These are phyloP conservation scores for Scedosporium aurantiacum DNA, from an alignment of 2,329 filamentous ascomycete genomes.

Conservation along the genomic window DNA sequence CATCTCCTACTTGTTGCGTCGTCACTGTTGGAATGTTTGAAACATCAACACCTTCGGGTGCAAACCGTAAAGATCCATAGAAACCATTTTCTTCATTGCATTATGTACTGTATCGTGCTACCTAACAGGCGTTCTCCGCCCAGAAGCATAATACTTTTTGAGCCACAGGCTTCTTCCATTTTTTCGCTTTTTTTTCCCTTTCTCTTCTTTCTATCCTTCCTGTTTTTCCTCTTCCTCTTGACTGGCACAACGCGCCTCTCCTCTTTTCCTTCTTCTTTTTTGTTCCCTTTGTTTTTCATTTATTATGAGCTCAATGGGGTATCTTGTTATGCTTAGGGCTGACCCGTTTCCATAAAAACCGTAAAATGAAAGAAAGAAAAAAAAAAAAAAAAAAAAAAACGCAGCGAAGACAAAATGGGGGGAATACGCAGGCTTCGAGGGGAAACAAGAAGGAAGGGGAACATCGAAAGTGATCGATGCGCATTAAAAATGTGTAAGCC, in stretches of 20 bases:
- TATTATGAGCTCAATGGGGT: no score
- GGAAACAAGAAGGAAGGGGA: background rate
- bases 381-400: no score
- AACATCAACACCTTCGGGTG: no score
- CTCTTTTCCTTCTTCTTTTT: conserved; percentile 10
- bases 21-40: no score
- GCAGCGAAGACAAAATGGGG: no score
- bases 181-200: conserved; percentile 8
- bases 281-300: background rate
- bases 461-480: background rate
- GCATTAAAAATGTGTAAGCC: no score
- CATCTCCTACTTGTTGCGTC: no score
- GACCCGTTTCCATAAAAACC: no score
- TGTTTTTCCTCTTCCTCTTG: conserved; percentile 9
- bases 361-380: no score
- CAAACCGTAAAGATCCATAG: background rate
- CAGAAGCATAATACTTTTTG: background rate
- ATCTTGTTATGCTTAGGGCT: no score
- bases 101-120: background rate
- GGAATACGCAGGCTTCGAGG: no score
- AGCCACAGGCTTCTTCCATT: conserved; percentile 8
- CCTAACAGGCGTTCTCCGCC: background rate
- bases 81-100: background rate
- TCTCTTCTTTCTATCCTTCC: conserved; percentile 8
- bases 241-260: background rate